Evolutionary conservation across 306 rosid genomes (phyloP), one percentile per base, ranked within the genome.

Genomic region (Malus orientalis): DNA sequence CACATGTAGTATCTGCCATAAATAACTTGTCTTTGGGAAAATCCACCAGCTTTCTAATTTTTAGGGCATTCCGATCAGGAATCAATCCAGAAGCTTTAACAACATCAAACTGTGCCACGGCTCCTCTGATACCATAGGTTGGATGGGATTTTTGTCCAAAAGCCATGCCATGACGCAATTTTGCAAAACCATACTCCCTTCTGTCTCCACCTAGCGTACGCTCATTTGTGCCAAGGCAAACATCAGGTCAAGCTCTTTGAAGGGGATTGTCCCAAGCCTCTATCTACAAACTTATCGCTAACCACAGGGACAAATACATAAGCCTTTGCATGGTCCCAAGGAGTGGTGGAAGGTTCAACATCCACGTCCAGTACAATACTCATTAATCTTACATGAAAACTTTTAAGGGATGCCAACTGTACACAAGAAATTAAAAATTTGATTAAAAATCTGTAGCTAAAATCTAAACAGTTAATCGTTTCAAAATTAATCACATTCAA

Each of bases 361-460:
- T 95, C 99, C 96, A 95, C 99, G 78, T 95, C 99, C 87, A 95
- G 85, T 83, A 91, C 99, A 84, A 95, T 88, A 85, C 99, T 95
- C 99, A 92, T 95, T 85, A 95, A 78, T 85, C 99, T 88, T 71
- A 92, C 99, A 82, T 95, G 99, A 89, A 95, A 95, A 81, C 92
- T 83, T 90, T 92, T 95, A 57, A 95, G 86, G 92, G 96, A 92
- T 68, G 84, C 96, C 91, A 95, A 79, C 99, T 95, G 96, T 83
- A 79, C 64, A 76, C 36, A 79, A 75, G 20, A 42, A 73, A 78
- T 73, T 71, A 69, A 64, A 79, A n/a, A 38, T 69, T 74, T 32
- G 25, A 71, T 72, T 69, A 57, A 63, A 73, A 69, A 78, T 83
- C 66, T 76, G 82, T 65, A 79, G 82, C 81, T 54, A 78, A 78